phyloP scores from a whole-genome alignment of 345 rosid species.

The Citrus unshiu region DNA sequence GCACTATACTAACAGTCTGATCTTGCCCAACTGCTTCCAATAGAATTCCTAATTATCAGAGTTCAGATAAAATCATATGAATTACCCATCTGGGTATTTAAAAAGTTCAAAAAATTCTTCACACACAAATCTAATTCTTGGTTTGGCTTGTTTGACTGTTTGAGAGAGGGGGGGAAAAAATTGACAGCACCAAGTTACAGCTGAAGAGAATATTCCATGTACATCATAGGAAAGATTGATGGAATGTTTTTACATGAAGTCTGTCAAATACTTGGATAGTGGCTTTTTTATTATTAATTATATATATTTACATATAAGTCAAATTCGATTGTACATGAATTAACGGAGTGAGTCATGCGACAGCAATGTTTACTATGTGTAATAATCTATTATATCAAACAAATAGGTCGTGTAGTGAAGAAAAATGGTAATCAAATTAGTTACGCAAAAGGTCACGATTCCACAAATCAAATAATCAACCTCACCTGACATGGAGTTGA shows the following conservation, averaged over 20 bases:
- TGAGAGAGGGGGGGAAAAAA: too few relatives aligned
- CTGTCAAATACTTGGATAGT: background rate
- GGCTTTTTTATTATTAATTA: background rate
- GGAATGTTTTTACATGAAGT: background rate
- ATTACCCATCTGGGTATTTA: background rate
- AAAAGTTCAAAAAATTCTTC: too few relatives aligned
- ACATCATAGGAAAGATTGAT: background rate
- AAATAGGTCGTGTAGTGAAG: background rate
- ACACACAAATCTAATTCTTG: background rate
- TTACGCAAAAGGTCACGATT: background rate
- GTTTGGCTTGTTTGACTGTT: background rate
- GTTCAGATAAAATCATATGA: background rate
- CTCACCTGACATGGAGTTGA: slow-evolving; percentile 34
- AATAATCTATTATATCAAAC: background rate
- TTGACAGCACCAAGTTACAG: background rate
- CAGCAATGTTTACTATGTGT: too few relatives aligned
- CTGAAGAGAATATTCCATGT: background rate
- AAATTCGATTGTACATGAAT: too few relatives aligned
- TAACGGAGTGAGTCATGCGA: too few relatives aligned
- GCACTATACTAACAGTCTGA: too few relatives aligned
- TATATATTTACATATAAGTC: too few relatives aligned
- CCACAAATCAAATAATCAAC: slow-evolving; percentile 6
- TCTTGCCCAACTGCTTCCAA: background rate
- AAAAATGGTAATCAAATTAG: background rate
- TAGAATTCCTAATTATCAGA: background rate